Percentiles rank a stretch among this genome's conserved stretches.
phyloP scores from a whole-genome alignment of 495 filamentous ascomycete species.

The Halenospora varia region DNA sequence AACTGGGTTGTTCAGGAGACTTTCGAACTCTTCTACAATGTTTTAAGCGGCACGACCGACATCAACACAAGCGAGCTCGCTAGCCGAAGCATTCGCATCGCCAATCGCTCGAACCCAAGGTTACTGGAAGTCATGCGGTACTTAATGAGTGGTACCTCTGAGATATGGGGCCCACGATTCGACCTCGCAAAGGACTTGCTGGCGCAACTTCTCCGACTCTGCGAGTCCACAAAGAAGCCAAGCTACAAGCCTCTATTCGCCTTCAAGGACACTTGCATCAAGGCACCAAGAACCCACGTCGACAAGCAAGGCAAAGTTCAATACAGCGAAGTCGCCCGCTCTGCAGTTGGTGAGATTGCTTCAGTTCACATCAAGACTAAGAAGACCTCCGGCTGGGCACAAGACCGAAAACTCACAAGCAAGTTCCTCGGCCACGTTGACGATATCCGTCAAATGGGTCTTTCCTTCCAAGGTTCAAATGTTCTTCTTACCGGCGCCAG shows the following conservation, averaged over 20 bases:
- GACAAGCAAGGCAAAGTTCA: slow-evolving; percentile 82
- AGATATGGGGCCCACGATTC: no score
- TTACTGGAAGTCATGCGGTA: slow-evolving; percentile 98
- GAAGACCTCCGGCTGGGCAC: neutral
- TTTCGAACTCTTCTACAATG: slow-evolving; percentile 93
- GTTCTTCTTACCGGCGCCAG: slow-evolving; percentile 97
- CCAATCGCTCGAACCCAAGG: slow-evolving; percentile 98
- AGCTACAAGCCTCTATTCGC: slow-evolving; percentile 86
- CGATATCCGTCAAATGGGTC: slow-evolving; percentile 72
- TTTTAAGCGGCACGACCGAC: slow-evolving; percentile 87
- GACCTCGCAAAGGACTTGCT: slow-evolving; percentile 87
- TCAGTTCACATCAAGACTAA: neutral
- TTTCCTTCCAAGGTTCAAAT: slow-evolving; percentile 90
- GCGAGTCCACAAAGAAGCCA: slow-evolving; percentile 78
- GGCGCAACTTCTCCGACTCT: slow-evolving; percentile 88
- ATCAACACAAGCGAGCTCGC: slow-evolving; percentile 93
- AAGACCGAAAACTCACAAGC: neutral
- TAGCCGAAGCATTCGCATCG: slow-evolving; percentile 90
- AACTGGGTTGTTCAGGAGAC: slow-evolving; percentile 98
- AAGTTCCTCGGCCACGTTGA: slow-evolving; percentile 85
- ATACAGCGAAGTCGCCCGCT: slow-evolving; percentile 79
- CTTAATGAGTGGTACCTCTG: slow-evolving; percentile 83
- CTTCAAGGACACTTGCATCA: slow-evolving; percentile 85
- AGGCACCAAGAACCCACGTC: slow-evolving; percentile 76
- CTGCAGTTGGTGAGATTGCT: slow-evolving; percentile 19